phyloP scores from a whole-genome alignment of 2,329 filamentous ascomycete species.

The Zymoseptoria brevis region DNA sequence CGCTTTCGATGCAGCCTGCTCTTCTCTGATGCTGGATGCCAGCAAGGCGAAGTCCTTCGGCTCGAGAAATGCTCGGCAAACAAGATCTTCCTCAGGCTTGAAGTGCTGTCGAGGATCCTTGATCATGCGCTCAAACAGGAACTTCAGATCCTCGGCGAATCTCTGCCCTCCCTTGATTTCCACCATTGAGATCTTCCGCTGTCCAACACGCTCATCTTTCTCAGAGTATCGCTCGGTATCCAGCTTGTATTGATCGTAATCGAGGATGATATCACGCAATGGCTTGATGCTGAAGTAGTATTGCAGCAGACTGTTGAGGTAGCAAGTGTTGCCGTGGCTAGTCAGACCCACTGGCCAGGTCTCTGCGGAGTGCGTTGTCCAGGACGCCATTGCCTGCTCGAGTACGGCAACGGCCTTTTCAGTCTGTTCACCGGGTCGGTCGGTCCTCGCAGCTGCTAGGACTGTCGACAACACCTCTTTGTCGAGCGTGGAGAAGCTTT shows the following conservation, averaged over 20 bases:
- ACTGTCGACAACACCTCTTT: constrained; percentile 13
- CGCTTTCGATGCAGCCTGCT: constrained; percentile 4
- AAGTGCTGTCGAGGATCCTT: constrained; percentile 22
- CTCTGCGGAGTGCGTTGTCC: constrained; percentile 14
- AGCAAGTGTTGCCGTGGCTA: constrained; percentile 97
- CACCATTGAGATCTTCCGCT: constrained; percentile 47
- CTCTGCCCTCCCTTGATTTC: constrained; percentile 30
- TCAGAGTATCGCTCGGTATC: constrained; percentile 57
- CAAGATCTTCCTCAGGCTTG: constrained; percentile 29
- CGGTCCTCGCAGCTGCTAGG: constrained; percentile 19
- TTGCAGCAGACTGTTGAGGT: constrained; percentile 91
- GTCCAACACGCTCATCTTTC: constrained; percentile 64
- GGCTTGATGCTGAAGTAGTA: constrained; percentile 87
- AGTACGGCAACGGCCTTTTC: constrained; percentile 28
- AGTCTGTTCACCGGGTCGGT: constrained; percentile 26
- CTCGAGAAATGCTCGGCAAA: constrained; percentile 29
- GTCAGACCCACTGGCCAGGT: constrained; percentile 72
- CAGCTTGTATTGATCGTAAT: constrained; percentile 64
- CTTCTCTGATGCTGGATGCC: constrained; percentile 9
- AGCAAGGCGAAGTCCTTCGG: constrained; percentile 22
- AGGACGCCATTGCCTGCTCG: constrained; percentile 19
- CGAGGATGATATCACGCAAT: constrained; percentile 69
- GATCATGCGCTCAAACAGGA: constrained; percentile 32
- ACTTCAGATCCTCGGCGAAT: constrained; percentile 28
- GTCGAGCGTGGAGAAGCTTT: constrained; percentile 20